Conservation (phyloP, 78 protist species). For the Dictyostelium discoideum region dicty_2.7 NC_007091.3:4911501-4912000, state of each 20-base stretch:
- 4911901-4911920: not conserved
- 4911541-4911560: not conserved
- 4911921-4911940: not conserved
- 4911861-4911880: slow-evolving; percentile 67
- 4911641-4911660: slow-evolving; percentile 44
- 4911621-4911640: slow-evolving; percentile 50
- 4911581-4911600: slow-evolving; percentile 43
- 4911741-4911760: slow-evolving; percentile 82
- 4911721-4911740: slow-evolving; percentile 85
- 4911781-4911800: slow-evolving; percentile 1
- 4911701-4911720: slow-evolving; percentile 69
- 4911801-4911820: slow-evolving; percentile 10
- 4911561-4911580: slow-evolving; percentile 6
- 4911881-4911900: not conserved
- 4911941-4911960: not conserved
- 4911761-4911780: slow-evolving; percentile 41
- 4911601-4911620: slow-evolving; percentile 46
- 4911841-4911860: slow-evolving; percentile 68
- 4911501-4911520: not conserved
- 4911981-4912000: slow-evolving; percentile 65
- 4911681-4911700: not conserved
- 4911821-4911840: not conserved
- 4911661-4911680: slow-evolving; percentile 48
- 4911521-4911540: not conserved
- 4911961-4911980: slow-evolving; percentile 30